Base-by-base conservation (phyloP, 495 filamentous ascomycete species). In the Hyaloscypha variabilis region DNA sequence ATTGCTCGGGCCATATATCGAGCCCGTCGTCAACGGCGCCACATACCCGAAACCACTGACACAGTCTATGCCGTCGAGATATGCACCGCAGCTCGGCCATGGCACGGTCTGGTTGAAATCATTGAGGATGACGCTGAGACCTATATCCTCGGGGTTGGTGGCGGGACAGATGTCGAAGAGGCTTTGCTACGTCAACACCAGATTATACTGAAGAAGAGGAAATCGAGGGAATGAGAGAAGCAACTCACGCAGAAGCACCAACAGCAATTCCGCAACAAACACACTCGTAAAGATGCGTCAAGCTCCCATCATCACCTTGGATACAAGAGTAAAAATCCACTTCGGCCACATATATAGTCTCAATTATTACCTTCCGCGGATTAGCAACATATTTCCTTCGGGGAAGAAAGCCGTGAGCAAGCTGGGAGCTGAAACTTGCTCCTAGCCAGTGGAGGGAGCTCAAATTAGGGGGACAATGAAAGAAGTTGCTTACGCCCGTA, bases 81-180 rank as follows among this genome's bases (percentile, higher is more conserved):
- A 39, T 0, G 50, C 3, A n/a, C 30, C 53, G 31, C 62, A 64
- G 51, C 25, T 39, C 8, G 52, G 23, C 62, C 62, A 64, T 24
- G 62, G 53, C 23, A 64, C 23, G 4, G 19, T 36, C 24, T 21
- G n/a, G 29, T 56, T 6, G 8, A 23, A 31, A 56, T 29, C n/a
- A 21, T 17, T 13, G 5, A 57, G 24, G 52, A 49, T 49, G 36
- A 2, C 3, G n/a, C 2, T 24, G 1, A 42, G 62, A n/a, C 62
- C 62, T 8, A 64, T 25, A 2, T 57, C 28, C 14, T 11, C 46
- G 19, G 62, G 62, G 30, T 64, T 34, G 11, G 62, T 64, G 21
- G 26, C 24, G 6, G 62, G 62, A 52, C 62, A 64, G 51, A 64
- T 57, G 62, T 64, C 53, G n/a, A 57, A 39, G 23, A 64, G 57